Evolutionary conservation across 768 basidiomycete genomes (phyloP), one percentile per base, ranked within the genome.

Genomic region (Suillus subaureus): DNA sequence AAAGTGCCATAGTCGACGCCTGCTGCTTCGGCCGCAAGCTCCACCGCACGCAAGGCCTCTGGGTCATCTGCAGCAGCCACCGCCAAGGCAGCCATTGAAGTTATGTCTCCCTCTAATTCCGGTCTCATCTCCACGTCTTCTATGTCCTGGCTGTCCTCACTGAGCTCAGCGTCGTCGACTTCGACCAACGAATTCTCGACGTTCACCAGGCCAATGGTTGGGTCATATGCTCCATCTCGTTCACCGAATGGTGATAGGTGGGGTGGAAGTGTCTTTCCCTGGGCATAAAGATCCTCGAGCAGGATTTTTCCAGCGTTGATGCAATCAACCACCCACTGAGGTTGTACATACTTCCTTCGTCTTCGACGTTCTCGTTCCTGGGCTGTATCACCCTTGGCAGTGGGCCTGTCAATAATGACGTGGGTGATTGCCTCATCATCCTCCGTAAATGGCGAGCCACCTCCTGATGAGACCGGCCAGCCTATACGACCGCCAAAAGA

Each of bases 311-410:
- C 89, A 9, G 88, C 85, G 75, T 99, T 99, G 74, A 97, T 89
- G 76, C 93, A 97, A 75, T 99, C 97, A 42, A 94, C 93, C 39
- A 97, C 85, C 97, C 97, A 99, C 77, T 99, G 97, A 13, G 97
- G 97, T 77, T 99, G 97, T 21, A 99, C 85, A 76, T 92, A 94
- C 73, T 93, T 94, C 72, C 95, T 85, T 75, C 87, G 86, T 52
- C 83, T 78, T 43, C 88, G 83, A 51, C 84, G 81, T 70, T 89
- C 87, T 70, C 85, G 84, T 69, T 90, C 86, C 61, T 85, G 86
- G 18, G 80, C 69, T 1, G 84, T 83, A 72, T 87, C 89, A 62
- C 77, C 80, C 67, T 80, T 80, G 13, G 84, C 78, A 40, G 87
- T 68, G 2, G 97, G 97, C 52, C 97, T 85, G 75, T 99, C 97